Base-by-base conservation (phyloP, 2,329 filamentous ascomycete genomes). In the Colletotrichum costaricense region DNA sequence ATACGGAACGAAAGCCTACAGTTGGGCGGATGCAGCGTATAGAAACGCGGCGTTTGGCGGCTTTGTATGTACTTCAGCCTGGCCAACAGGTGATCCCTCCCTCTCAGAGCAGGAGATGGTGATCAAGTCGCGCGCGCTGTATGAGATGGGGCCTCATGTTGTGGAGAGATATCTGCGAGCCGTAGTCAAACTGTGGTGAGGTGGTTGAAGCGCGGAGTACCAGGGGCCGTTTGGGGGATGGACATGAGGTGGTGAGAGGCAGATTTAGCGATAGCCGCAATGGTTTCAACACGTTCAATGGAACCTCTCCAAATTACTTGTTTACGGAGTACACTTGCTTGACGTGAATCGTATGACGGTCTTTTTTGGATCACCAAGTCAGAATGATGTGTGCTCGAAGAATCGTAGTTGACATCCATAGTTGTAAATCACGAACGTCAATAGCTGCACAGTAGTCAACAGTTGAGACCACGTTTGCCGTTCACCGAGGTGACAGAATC, bases 221-320 rank as follows among this genome's bases (percentile, higher is more conserved):
- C 70, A 70, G 64, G n/a, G 14, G 46, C 28, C 60, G 33, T 38
- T 14, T 49, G 8, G 28, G 35, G 7, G 33, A 54, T 46, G 33
- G 24, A 59, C 71, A 70, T 66, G 71, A 73, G 71, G 71, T 66
- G 71, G 71, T 70, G 71, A 73, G 71, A 71, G 71, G 71, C 65
- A 49, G 71, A 73, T 28, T 5, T 12, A 66, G 71, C 67, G 56
- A 70, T 49, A 57, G 71, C 59, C 62, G 67, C 71, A 62, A 42
- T 63, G 60, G 70, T 65, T 58, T 35, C 49, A 70, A 73, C 49
- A 60, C 35, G 71, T 73, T 49, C 70, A 73, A 55, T 49, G 49
- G 9, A 46, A n/a, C 42, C 2, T 46, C n/a, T 46, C 7, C 3
- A 16, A 46, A n/a, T n/a, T 2, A 46, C 19, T 46, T 16, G 42